Conservation (phyloP, 805 yeast species). For the Metschnikowia amazonensis region DNA sequence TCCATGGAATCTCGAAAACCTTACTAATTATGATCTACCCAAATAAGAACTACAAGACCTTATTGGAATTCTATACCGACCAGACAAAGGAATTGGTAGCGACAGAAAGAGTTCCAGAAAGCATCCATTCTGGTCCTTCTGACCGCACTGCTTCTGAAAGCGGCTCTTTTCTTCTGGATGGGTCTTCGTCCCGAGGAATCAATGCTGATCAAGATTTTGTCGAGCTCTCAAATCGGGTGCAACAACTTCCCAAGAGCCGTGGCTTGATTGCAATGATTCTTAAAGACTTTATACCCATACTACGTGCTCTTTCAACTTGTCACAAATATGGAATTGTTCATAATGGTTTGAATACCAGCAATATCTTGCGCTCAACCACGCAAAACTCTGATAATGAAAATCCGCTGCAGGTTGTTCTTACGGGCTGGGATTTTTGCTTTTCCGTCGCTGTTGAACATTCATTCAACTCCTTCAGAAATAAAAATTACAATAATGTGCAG, state of each 20-base stretch:
- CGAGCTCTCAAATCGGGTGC: conserved; percentile 15
- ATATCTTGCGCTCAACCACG: conserved; percentile 35
- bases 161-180: conserved; percentile 5
- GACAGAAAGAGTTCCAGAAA: conserved; percentile 10
- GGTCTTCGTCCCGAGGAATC: conserved; percentile 5
- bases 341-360: conserved; percentile 42
- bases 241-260: conserved; percentile 20
- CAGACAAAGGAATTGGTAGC: conserved; percentile 5
- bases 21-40: conserved; percentile 23
- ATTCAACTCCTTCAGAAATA: conserved; percentile 38
- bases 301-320: conserved; percentile 19
- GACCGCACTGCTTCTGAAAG: conserved; percentile 10
- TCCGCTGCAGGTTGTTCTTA: conserved; percentile 28
- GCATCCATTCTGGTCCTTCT: conserved; percentile 13
- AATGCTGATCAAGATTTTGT: conserved; percentile 14
- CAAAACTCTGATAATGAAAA: conserved; percentile 1
- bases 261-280: conserved; percentile 21
- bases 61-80: conserved; percentile 15
- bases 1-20: conserved; percentile 9
- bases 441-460: conserved; percentile 40
- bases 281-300: conserved; percentile 22
- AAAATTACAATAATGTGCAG: conserved; percentile 35
- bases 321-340: conserved; percentile 45
- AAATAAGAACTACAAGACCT: conserved; percentile 17
- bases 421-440: conserved; percentile 50